These are phyloP conservation scores for Centaurea solstitialis DNA, from an alignment of 129 eudicot species.

Conservation along the genomic window DNA sequence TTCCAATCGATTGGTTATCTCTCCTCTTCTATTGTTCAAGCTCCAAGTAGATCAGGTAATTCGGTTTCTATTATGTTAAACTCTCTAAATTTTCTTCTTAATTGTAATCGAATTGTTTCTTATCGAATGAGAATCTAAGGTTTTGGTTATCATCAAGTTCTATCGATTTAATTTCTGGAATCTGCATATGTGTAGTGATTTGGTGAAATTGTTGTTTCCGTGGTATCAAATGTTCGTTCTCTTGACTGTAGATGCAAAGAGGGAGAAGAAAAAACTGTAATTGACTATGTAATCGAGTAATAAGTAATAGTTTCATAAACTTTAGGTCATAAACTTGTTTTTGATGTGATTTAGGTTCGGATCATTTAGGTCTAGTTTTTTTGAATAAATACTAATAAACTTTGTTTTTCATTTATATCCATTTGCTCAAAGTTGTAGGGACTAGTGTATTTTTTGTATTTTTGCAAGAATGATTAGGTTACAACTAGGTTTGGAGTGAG, in stretches of 20 bases:
- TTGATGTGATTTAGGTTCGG: background rate
- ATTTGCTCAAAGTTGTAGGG: background rate
- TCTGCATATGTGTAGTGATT: background rate
- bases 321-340: background rate
- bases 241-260: background rate
- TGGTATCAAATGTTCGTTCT: slow-evolving; percentile 4
- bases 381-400: background rate
- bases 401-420: background rate
- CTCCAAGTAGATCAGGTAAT: slow-evolving; percentile 29
- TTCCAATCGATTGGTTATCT: background rate
- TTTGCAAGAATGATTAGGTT: too few relatives aligned
- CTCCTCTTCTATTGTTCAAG: background rate
- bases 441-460: background rate
- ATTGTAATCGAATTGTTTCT: background rate
- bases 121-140: too few relatives aligned
- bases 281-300: background rate
- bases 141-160: too few relatives aligned
- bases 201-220: background rate
- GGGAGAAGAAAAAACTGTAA: background rate
- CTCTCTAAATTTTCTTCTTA: background rate
- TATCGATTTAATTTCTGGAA: background rate
- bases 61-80: background rate
- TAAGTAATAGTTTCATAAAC: background rate
- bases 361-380: background rate
- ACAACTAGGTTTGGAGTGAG: too few relatives aligned